Evolutionary conservation across 352 stramenopile genomes (phyloP).

Genomic region (Nothophytophthora sp.): DNA sequence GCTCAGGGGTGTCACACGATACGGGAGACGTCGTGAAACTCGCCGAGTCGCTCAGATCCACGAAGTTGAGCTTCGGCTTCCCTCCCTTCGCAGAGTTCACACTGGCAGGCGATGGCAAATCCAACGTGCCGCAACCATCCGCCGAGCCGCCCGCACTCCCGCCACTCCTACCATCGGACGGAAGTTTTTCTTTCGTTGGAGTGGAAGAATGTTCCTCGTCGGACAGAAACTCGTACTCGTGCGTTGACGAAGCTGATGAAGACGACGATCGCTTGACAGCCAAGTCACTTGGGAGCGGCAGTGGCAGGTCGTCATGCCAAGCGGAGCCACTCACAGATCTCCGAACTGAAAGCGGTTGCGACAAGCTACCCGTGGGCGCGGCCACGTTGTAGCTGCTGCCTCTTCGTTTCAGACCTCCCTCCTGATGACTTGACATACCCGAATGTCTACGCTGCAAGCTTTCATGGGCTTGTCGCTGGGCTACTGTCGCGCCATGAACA

Average conservation of each 20-base stretch:
- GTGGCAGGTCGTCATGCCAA: conserved; percentile 8
- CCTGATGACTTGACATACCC: conserved; percentile 3
- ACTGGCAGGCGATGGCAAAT: conserved; percentile 16
- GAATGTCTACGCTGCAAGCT: conserved; percentile 25
- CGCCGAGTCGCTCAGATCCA: conserved; percentile 26
- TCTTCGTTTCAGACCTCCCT: conserved; percentile 22
- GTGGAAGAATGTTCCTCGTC: conserved; percentile 17
- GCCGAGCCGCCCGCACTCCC: not conserved
- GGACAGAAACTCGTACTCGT: conserved; percentile 31
- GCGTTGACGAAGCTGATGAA: conserved; percentile 23
- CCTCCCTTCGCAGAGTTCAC: conserved; percentile 18
- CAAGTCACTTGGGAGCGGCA: conserved; percentile 5
- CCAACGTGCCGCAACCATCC: conserved; percentile 1
- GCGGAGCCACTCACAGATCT: conserved; percentile 16
- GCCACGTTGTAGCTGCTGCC: conserved; percentile 20
- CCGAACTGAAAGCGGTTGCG: not conserved
- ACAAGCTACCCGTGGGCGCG: conserved; percentile 4
- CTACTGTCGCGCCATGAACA: conserved; percentile 23
- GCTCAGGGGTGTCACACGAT: conserved; percentile 13
- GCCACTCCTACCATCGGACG: conserved; percentile 1
- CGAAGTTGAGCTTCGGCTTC: conserved; percentile 27
- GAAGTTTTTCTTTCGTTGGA: conserved; percentile 11
- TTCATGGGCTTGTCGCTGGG: conserved; percentile 30
- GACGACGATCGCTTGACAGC: conserved; percentile 5
- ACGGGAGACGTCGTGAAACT: conserved; percentile 30